These are phyloP conservation scores for Schrenkiella parvula DNA, from an alignment of 345 rosid genomes.

Conservation along the genomic window DNA sequence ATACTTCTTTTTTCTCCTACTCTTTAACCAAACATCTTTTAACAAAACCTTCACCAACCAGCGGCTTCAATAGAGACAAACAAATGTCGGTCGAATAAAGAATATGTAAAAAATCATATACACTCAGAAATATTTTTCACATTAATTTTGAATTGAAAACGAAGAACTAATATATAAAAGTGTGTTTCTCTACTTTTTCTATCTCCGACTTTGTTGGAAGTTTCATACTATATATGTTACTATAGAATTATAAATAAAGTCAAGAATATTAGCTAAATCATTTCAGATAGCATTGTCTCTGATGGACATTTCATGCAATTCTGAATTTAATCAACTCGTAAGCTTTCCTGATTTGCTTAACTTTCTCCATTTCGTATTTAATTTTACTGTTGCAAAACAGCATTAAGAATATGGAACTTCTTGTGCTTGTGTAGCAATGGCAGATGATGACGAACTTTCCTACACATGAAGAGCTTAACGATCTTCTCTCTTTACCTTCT, in stretches of 20 bases:
- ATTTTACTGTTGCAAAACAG: not conserved
- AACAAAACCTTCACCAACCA: slow-evolving; percentile 3
- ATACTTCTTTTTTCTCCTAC: not conserved
- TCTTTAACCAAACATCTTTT: slow-evolving; percentile 3
- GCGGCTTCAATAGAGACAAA: not conserved
- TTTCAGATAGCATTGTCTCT: not conserved
- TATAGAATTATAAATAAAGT: not conserved
- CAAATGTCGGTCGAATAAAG: slow-evolving; percentile 10
- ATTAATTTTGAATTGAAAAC: not conserved
- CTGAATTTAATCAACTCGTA: slow-evolving; percentile 13
- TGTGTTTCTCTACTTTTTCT: not conserved
- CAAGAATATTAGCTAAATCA: not conserved
- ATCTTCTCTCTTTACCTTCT: not conserved
- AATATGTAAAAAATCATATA: not conserved
- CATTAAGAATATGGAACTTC: not conserved
- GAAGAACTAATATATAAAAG: not conserved
- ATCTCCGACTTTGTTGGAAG: slow-evolving; percentile 18
- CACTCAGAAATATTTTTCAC: not conserved
- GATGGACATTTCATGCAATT: slow-evolving; percentile 8
- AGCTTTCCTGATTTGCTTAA: not conserved
- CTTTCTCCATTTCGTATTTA: not conserved
- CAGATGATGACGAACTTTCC: slow-evolving; percentile 8
- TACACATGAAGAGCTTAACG: slow-evolving; percentile 5
- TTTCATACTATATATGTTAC: slow-evolving; percentile 3
- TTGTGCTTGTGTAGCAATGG: not conserved